Evolutionary conservation across 176 grass and related monocot species (phyloP), one percentile per base, ranked within the genome.

Genomic region (Oryza longistaminata): DNA sequence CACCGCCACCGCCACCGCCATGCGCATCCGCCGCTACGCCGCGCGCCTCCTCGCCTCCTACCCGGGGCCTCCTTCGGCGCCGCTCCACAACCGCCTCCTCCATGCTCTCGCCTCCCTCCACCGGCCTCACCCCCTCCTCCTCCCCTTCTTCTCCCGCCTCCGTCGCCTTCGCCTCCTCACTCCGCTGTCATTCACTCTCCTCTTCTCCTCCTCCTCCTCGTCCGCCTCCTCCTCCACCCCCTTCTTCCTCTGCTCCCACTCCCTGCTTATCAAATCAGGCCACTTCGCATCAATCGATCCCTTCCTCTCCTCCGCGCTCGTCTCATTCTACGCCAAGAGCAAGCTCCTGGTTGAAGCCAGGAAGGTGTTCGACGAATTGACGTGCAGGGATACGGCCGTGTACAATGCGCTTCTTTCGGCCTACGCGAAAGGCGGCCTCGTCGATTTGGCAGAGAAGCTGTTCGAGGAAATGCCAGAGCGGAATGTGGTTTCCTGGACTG

Each of bases 401-500:
- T 43, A 86, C 80, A 95, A 90, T 22, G 80, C 91, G 69, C 43
- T 93, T 82, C 83, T 96, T n/a, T 85, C 74, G 2, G 89, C 91
- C 0, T 98, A 90, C 49, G 50, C 81, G 0, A 88, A 71, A 42
- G 24, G 66, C 1, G 83, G 85, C n/a, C 42, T 73, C 37, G n/a
- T 95, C 3, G 71, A 74, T 3, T n/a, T 25, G 3, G 96, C 89
- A 13, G 78, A 73, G 85, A 58, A 83, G 67, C 77, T 95, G 91
- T 98, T 95, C 48, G 87, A 81, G 43, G 64, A 86, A 90, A 98
- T 95, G 89, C 85, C 86, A 0, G 44, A 79, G 4, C 80, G 81
- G 69, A 93, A 90, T 37, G 87, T 95, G 19, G 71, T 98, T 14
- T 91, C 93, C 0, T 95, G 96, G 93, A 95, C 90, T 2, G 85